Conservation (phyloP, 2,329 filamentous ascomycete genomes). For the Colletotrichum cuscutae region DNA sequence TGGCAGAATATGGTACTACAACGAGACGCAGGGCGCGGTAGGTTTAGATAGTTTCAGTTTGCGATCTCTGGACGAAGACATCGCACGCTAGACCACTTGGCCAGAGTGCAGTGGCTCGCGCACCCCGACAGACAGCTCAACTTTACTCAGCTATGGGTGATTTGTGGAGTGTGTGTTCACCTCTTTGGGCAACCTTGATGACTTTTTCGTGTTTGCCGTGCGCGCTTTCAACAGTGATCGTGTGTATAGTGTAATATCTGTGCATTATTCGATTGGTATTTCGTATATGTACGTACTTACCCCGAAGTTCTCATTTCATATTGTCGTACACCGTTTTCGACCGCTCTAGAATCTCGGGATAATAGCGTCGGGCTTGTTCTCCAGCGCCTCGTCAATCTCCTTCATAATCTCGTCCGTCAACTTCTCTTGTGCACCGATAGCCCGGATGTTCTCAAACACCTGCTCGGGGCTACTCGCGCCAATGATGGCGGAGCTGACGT, state of each 20-base stretch:
- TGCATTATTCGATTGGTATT: background rate
- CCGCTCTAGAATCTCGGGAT: slow-evolving; percentile 44
- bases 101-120: no score
- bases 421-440: slow-evolving; percentile 62
- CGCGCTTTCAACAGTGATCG: background rate
- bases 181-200: no score
- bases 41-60: no score
- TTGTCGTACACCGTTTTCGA: background rate
- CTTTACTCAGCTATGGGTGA: no score
- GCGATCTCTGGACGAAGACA: no score
- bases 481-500: slow-evolving; percentile 70
- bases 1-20: no score
- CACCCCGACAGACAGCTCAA: no score
- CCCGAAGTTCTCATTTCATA: background rate
- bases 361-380: slow-evolving; percentile 65
- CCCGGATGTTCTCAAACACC: slow-evolving; percentile 68
- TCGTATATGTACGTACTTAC: background rate
- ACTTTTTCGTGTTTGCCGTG: no score
- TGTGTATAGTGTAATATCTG: background rate
- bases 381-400: slow-evolving; percentile 68
- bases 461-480: slow-evolving; percentile 68
- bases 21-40: no score
- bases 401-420: slow-evolving; percentile 68
- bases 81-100: no score
- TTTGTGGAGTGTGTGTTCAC: no score